Evolutionary conservation across 345 rosid species (phyloP).

Genomic region (Geranium brycei): DNA sequence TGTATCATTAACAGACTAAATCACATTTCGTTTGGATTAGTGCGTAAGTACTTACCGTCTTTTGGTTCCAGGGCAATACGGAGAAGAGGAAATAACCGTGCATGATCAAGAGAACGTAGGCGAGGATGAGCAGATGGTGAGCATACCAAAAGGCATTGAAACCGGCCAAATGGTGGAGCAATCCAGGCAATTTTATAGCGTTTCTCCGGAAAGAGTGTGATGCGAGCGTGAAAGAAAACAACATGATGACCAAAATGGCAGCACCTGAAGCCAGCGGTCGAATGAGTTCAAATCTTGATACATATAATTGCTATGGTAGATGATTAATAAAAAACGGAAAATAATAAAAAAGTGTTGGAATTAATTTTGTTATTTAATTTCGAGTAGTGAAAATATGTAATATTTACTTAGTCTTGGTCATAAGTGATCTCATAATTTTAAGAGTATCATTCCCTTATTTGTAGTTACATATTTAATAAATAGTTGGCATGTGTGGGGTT

Average conservation of each 20-base stretch:
- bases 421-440: too few species aligned
- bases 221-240: constrained; percentile 54
- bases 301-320: too few species aligned
- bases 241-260: constrained; percentile 44
- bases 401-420: too few species aligned
- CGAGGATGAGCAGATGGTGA: constrained; percentile 66
- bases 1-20: background rate
- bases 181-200: constrained; percentile 48
- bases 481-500: too few species aligned
- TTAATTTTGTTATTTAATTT: too few species aligned
- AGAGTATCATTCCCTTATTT: too few species aligned
- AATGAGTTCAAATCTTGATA: too few species aligned
- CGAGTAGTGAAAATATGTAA: too few species aligned
- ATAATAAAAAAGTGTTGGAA: too few species aligned
- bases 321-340: too few species aligned
- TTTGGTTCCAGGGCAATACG: constrained; percentile 53
- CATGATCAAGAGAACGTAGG: constrained; percentile 44
- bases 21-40: background rate
- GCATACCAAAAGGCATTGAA: constrained; percentile 94
- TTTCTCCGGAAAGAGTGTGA: constrained; percentile 55
- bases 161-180: constrained; percentile 55
- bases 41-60: constrained; percentile 39
- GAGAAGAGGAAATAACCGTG: constrained; percentile 70
- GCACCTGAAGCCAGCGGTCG: constrained; percentile 22
- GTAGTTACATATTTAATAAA: too few species aligned